Base-by-base conservation (phyloP, 441 rosid genomes). In the Adansonia gregorii region DNA sequence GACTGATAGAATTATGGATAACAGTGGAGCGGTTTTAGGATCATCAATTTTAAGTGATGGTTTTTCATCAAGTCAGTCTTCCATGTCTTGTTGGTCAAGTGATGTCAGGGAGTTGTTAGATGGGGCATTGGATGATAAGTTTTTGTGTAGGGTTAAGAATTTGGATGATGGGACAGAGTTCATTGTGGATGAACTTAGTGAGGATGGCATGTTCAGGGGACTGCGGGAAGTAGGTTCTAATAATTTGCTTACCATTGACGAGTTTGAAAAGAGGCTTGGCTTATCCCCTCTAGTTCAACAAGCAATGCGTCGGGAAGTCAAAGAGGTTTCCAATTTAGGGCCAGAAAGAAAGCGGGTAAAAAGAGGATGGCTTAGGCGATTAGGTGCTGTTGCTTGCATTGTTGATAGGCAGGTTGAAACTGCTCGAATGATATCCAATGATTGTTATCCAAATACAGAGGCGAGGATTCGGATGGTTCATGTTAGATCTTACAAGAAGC, bases 301-400 rank as follows among this genome's bases (percentile, higher is more conserved):
- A 74, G 79, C 78, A 4, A 76, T 82, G 72, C 72, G 45, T 49
- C 81, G 76, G 59, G 76, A 79, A 74, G 76, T 67, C 35, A 63
- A 72, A 46, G 78, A 67, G 58, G 74, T 61, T 64, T 10, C 78
- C 49, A 67, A 31, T 45, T 27, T 39, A 39, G 70, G 68, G 39
- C 52, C 49, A 3, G 55, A 73, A 65, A 74, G 46, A 71, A 84
- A 59, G 80, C 72, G 59, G 43, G 52, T 56, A 6, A 87, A 80
- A 45, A 79, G 72, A 63, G 79, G 90, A 68, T 87, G 90, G 90
- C 77, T 85, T 48, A 81, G 73, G 75, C 73, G 64, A 82, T 77
- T 87, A 67, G 82, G 85, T n/a, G 71, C 82, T 64, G 49, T 82
- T 31, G 81, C 83, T 64, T 85, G 88, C 80, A 76, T 78, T 55